phyloP scores from a whole-genome alignment of 2,329 filamentous ascomycete genomes.

The Penicillium sp. region DNA sequence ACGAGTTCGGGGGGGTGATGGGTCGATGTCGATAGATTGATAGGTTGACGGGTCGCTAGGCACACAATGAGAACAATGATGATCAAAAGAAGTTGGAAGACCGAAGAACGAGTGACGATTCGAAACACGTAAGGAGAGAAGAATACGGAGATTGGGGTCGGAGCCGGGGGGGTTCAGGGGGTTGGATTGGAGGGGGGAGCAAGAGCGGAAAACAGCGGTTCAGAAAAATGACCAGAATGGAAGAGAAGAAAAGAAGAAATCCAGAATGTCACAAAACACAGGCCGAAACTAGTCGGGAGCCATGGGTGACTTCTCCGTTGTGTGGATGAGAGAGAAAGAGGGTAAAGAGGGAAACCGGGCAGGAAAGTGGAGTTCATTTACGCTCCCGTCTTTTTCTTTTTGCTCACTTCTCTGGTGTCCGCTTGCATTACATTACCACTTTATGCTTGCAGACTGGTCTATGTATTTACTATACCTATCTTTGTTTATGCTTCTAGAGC shows the following conservation, averaged over 20 bases:
- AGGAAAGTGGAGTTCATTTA: neutral
- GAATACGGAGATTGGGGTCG: neutral
- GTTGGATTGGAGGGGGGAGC: neutral
- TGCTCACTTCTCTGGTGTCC: neutral
- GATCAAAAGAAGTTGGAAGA: constrained; percentile 2
- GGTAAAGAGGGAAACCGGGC: constrained; percentile 16
- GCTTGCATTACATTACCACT: neutral
- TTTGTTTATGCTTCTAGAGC: neutral
- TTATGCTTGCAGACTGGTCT: neutral
- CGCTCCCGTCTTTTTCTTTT: neutral
- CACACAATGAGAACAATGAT: neutral
- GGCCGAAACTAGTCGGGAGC: constrained; percentile 24
- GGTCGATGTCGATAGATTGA: neutral
- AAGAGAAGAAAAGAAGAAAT: constrained; percentile 9
- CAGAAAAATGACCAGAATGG: constrained; percentile 5
- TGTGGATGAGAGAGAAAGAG: constrained; percentile 20
- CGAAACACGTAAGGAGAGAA: constrained; percentile 11
- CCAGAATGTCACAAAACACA: constrained; percentile 11
- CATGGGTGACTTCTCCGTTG: constrained; percentile 23
- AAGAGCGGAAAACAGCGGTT: constrained; percentile 1
- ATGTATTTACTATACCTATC: neutral
- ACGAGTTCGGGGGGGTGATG: neutral
- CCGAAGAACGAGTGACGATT: constrained; percentile 14
- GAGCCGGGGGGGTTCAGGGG: constrained; percentile 16
- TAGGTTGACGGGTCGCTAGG: neutral